Percentiles rank a stretch among this genome's conserved stretches.
These are phyloP conservation scores for Phaeolepiota aurea DNA, from an alignment of 768 basidiomycete species.

Conservation along the genomic window DNA sequence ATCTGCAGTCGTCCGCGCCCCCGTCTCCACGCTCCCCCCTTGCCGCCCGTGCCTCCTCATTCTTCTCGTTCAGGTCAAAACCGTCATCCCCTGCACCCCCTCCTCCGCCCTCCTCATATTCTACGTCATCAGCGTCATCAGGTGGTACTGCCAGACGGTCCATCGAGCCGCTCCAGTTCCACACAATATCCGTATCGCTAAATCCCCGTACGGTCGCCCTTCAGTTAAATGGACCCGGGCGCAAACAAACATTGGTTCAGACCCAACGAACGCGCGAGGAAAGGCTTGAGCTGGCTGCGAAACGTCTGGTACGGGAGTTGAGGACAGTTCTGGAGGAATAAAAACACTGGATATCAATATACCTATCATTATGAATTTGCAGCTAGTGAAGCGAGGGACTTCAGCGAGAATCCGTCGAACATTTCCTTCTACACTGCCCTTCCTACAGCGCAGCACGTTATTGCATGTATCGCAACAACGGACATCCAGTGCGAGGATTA, in stretches of 20 bases:
- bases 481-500: too few relatives aligned
- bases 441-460: too few relatives aligned
- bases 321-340: not conserved
- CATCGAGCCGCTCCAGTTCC: not conserved
- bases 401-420: too few relatives aligned
- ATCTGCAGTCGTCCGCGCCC: not conserved
- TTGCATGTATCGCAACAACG: too few relatives aligned
- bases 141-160: not conserved
- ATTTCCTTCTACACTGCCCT: too few relatives aligned
- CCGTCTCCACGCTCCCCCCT: slow-evolving; percentile 1
- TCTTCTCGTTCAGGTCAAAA: slow-evolving; percentile 1
- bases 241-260: not conserved
- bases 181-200: not conserved
- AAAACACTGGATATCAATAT: too few relatives aligned
- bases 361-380: too few relatives aligned
- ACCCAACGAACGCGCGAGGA: not conserved
- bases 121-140: not conserved
- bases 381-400: too few relatives aligned
- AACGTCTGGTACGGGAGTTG: not conserved
- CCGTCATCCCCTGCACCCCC: not conserved
- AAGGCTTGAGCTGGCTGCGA: not conserved
- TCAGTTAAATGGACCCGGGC: not conserved
- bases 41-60: slow-evolving; percentile 3
- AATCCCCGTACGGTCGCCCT: not conserved
- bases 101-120: not conserved